Conservation (phyloP, 768 basidiomycete genomes). For the Boletus reticulatus region DNA sequence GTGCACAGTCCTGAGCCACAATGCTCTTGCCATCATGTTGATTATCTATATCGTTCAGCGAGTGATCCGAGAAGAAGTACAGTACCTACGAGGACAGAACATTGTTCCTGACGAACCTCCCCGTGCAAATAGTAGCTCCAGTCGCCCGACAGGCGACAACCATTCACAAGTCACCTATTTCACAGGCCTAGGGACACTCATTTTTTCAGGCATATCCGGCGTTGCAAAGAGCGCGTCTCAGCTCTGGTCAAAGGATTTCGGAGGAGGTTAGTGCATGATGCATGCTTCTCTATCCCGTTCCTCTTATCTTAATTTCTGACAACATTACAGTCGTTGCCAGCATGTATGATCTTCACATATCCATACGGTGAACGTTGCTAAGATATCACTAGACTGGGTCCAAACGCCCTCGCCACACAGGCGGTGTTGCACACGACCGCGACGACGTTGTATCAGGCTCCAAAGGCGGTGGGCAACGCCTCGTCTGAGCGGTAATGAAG, state of each 20-base stretch:
- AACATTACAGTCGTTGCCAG: constrained; percentile 16
- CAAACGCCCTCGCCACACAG: constrained; percentile 25
- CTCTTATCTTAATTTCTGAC: constrained; percentile 2
- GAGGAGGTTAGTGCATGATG: constrained; percentile 16
- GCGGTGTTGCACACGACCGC: constrained; percentile 24
- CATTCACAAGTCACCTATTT: constrained; percentile 6
- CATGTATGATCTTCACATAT: constrained; percentile 17
- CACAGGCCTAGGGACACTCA: constrained; percentile 13
- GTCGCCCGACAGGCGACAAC: not conserved
- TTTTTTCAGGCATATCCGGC: constrained; percentile 18
- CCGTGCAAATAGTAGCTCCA: not conserved
- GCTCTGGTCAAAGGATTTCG: constrained; percentile 30
- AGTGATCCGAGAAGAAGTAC: constrained; percentile 18
- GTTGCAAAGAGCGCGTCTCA: constrained; percentile 26
- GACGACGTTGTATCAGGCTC: constrained; percentile 23
- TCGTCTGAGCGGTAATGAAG: constrained; percentile 27
- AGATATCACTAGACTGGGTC: constrained; percentile 16
- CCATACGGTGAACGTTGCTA: not conserved
- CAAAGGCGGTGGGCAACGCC: constrained; percentile 16
- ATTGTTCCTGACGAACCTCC: constrained; percentile 7
- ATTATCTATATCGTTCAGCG: constrained; percentile 23
- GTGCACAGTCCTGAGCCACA: constrained; percentile 29
- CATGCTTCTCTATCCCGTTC: not conserved
- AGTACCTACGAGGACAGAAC: constrained; percentile 11
- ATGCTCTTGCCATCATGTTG: constrained; percentile 17